phyloP scores from a whole-genome alignment of 345 rosid species.

The Melastoma malabathricum region DNA sequence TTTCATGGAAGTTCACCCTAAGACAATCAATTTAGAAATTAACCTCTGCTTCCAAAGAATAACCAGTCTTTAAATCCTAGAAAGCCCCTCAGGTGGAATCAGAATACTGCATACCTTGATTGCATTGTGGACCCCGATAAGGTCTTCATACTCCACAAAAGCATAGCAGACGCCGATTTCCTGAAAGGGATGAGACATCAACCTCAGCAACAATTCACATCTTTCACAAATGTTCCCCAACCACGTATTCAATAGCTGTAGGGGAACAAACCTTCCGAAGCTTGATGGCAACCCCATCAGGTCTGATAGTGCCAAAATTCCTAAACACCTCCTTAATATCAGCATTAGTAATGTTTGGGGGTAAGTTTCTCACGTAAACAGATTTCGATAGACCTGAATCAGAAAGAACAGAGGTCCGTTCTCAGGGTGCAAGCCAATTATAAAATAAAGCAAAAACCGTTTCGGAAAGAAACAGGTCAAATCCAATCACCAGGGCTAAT shows the following conservation, averaged over 20 bases:
- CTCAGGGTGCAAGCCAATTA: conserved; percentile 8
- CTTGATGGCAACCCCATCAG: conserved; percentile 83
- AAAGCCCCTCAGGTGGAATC: neutral
- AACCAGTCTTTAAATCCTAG: neutral
- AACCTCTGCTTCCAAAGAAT: neutral
- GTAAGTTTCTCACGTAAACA: conserved; percentile 90
- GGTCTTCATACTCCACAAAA: conserved; percentile 93
- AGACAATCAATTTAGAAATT: too few relatives aligned
- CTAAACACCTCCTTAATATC: conserved; percentile 84
- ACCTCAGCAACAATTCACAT: neutral
- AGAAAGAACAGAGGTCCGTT: conserved; percentile 1
- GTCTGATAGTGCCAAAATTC: conserved; percentile 70
- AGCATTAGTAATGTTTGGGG: conserved; percentile 54
- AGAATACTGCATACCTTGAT: conserved; percentile 39
- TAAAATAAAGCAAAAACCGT: conserved; percentile 13
- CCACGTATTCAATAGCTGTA: neutral
- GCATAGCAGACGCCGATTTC: conserved; percentile 95
- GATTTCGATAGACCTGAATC: conserved; percentile 75
- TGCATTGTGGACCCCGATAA: conserved; percentile 71
- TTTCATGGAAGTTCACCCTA: too few relatives aligned
- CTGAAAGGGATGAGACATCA: conserved; percentile 14
- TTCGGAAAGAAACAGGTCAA: neutral
- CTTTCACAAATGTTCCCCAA: too few relatives aligned
- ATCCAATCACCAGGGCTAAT: neutral
- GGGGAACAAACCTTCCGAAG: conserved; percentile 55